phyloP scores from a whole-genome alignment of 23 red algal genomes.

The Cyanidium caldarium region DNA sequence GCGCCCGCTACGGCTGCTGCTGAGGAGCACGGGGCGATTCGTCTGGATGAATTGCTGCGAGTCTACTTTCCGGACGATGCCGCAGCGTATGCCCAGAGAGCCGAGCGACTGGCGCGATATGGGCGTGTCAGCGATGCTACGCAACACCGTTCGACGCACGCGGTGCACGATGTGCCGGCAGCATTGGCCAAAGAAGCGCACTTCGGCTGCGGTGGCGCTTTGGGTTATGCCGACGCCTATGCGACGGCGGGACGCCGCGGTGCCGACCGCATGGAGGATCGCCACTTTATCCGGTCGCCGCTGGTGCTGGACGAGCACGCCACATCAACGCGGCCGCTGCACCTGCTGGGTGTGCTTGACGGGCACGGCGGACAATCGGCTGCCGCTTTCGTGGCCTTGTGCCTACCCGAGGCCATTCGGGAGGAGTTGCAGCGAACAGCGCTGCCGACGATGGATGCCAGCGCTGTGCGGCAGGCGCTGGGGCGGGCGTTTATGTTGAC shows the following conservation, averaged over 20 bases:
- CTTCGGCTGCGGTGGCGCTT: background rate
- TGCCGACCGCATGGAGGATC: slow-evolving; percentile 90
- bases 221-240: slow-evolving; percentile 13
- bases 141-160: background rate
- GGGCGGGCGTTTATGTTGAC: slow-evolving; percentile 35
- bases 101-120: no score
- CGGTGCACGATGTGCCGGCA: background rate
- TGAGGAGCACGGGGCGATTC: background rate
- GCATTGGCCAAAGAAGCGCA: background rate
- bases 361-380: slow-evolving; percentile 69
- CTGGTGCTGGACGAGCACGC: background rate
- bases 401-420: slow-evolving; percentile 35
- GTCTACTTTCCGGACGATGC: background rate
- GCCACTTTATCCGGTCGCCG: slow-evolving; percentile 24
- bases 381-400: slow-evolving; percentile 31
- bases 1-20: background rate
- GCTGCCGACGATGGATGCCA: background rate
- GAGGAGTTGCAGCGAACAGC: slow-evolving; percentile 10
- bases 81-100: no score
- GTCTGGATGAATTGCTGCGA: background rate
- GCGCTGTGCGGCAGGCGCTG: slow-evolving; percentile 13
- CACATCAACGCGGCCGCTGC: background rate
- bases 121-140: no score
- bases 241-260: slow-evolving; percentile 66
- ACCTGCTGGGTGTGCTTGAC: slow-evolving; percentile 75